These are phyloP conservation scores for Penicillium sp. DNA, from an alignment of 2,329 filamentous ascomycete species.

Conservation along the genomic window DNA sequence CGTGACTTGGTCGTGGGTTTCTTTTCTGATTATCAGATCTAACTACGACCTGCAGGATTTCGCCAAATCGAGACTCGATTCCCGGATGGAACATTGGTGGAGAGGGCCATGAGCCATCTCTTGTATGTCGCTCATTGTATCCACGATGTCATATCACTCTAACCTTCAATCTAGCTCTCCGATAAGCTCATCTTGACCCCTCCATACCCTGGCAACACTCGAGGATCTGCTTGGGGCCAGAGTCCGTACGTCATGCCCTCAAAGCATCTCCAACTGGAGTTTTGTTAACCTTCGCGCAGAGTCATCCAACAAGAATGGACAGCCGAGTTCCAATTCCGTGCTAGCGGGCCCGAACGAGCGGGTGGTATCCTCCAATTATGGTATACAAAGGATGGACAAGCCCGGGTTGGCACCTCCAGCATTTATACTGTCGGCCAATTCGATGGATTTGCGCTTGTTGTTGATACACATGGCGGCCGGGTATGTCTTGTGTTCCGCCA, in stretches of 20 bases:
- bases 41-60: slow-evolving; percentile 58
- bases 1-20: slow-evolving; percentile 5
- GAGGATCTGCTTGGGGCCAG: slow-evolving; percentile 81
- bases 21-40: background rate
- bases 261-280: background rate
- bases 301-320: slow-evolving; percentile 70
- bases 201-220: slow-evolving; percentile 79
- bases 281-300: slow-evolving; percentile 31
- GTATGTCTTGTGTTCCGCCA: slow-evolving; percentile 37
- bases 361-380: slow-evolving; percentile 92
- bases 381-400: slow-evolving; percentile 73
- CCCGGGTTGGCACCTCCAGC: slow-evolving; percentile 69
- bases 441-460: slow-evolving; percentile 83
- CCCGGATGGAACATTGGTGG: slow-evolving; percentile 61
- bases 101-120: slow-evolving; percentile 59
- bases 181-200: slow-evolving; percentile 93
- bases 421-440: slow-evolving; percentile 84
- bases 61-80: slow-evolving; percentile 54
- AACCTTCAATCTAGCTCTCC: slow-evolving; percentile 60
- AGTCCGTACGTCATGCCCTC: slow-evolving; percentile 44
- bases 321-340: slow-evolving; percentile 84
- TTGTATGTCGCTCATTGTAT: slow-evolving; percentile 42
- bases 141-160: slow-evolving; percentile 8
- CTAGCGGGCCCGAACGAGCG: slow-evolving; percentile 79
- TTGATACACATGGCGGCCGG: slow-evolving; percentile 79